Base-by-base conservation (phyloP, 192 early-diverging fungal species). In the Entomortierella beljakovae region DNA sequence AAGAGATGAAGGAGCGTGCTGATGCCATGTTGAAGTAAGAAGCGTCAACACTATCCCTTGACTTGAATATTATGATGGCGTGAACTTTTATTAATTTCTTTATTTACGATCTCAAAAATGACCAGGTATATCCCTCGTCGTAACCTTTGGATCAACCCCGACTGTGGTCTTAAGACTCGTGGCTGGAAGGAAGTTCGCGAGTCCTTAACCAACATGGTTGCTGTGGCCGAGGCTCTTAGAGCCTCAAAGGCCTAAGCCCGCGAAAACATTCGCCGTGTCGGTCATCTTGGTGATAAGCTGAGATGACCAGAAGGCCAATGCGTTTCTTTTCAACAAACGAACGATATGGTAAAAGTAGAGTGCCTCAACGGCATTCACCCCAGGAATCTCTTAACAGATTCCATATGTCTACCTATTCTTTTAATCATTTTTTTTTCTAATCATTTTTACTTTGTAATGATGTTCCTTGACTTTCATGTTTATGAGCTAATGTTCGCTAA, bases 131-230 rank as follows among this genome's bases (percentile, higher is more conserved):
- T 99, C 28, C 87, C 92, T 28, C 79, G 85, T 28, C 85, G 93
- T 42, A 87, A 93, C 59, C 81, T 98, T 22, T 98, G 97, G 97
- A 90, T 94, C 69, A 98, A 98, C 90, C 97, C 97, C 31, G 97
- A 99, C 85, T 99, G 97, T 81, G 97, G 97, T 58, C 88, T 99
- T 61, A 94, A 98, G 90, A 96, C 97, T 46, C 92, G 97, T 81
- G 94, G 92, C 48, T 99, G 97, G 97, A 64, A 90, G 94, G 97
- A 99, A 86, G 94, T 94, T 68, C 90, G 96, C 81, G 88, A 88
- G 75, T 91, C 94, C 13, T 81, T 98, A 66, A 75, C 69, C 68
- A 98, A 99, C 88, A 87, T 99, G 88, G 89, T 94, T 33, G 86
- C 87, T 22, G 92, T 96, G 43, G 94, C 95, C 57, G 86, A 85